Conservation (phyloP, 768 basidiomycete genomes). For the Lactarius evosmus region DNA sequence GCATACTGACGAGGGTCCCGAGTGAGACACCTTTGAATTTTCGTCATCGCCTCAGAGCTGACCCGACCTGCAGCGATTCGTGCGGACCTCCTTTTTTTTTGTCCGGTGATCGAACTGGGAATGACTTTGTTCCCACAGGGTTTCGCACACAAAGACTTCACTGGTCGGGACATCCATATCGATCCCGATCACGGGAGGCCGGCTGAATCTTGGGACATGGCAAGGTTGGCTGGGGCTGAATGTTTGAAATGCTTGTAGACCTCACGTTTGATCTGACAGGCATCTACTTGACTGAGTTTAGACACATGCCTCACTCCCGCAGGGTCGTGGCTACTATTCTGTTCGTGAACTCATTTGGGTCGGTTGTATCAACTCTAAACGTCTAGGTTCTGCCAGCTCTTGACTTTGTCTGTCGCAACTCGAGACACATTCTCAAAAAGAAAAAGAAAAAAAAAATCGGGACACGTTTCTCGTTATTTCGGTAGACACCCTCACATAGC, state of each 20-base stretch:
- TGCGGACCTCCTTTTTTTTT: constrained; percentile 7
- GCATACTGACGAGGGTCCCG: constrained; percentile 90
- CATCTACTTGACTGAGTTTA: constrained; percentile 86
- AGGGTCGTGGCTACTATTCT: constrained; percentile 78
- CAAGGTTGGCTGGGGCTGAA: constrained; percentile 57
- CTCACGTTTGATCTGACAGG: constrained; percentile 40
- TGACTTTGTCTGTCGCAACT: neutral
- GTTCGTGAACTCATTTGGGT: constrained; percentile 40
- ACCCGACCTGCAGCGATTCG: constrained; percentile 18
- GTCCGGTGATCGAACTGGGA: neutral
- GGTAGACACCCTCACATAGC: neutral
- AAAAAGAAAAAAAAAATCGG: neutral
- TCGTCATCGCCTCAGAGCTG: neutral
- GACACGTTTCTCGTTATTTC: neutral
- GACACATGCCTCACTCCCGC: constrained; percentile 62
- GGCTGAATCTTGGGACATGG: constrained; percentile 86
- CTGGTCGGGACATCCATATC: constrained; percentile 80
- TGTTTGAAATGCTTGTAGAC: neutral
- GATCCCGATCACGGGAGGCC: constrained; percentile 78
- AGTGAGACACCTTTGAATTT: constrained; percentile 47
- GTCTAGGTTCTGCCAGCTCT: constrained; percentile 3
- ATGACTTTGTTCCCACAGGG: constrained; percentile 42
- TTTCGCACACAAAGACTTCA: constrained; percentile 88
- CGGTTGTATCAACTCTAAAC: neutral
- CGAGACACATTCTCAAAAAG: neutral